Conservation (phyloP, 1,139 yeast species). For the Debaryomyces subglobosus region DNA sequence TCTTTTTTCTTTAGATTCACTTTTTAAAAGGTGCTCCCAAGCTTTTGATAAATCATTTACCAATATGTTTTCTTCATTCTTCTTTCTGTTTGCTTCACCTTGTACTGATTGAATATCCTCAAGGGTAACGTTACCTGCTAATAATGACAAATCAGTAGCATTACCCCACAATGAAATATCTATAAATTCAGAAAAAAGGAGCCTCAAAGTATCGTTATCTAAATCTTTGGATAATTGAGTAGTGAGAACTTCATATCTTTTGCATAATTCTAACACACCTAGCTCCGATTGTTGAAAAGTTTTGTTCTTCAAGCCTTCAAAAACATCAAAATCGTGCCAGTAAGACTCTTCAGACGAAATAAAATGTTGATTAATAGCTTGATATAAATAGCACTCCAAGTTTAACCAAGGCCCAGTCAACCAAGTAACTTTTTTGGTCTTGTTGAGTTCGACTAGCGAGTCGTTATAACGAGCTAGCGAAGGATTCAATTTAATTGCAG, state of each 20-base stretch:
- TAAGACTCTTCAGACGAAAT: constrained; percentile 24
- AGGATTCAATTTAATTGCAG: constrained; percentile 41
- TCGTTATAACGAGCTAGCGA: constrained; percentile 57
- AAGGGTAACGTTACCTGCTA: constrained; percentile 75
- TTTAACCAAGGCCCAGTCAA: constrained; percentile 89
- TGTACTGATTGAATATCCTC: constrained; percentile 91
- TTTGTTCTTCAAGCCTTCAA: constrained; percentile 65
- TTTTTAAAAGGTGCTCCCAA: constrained; percentile 51
- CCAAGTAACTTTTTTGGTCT: constrained; percentile 58
- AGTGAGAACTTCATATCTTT: constrained; percentile 52
- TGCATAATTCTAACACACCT: constrained; percentile 84
- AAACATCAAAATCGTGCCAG: constrained; percentile 73
- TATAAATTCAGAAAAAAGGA: constrained; percentile 74
- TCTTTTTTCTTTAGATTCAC: constrained; percentile 37
- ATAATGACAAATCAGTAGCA: constrained; percentile 89
- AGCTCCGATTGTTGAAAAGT: constrained; percentile 74
- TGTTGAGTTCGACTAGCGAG: constrained; percentile 33
- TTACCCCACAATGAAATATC: constrained; percentile 97
- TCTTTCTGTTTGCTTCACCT: constrained; percentile 84
- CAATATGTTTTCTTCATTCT: constrained; percentile 80
- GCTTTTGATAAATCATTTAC: constrained; percentile 73
- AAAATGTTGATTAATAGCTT: constrained; percentile 57
- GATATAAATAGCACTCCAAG: constrained; percentile 83
- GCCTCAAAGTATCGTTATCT: constrained; percentile 51
- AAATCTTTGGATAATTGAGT: constrained; percentile 38